Percentiles rank a stretch among this genome's conserved stretches.
Evolutionary conservation across 1,284 basidiomycete genomes (phyloP).

Genomic region (Retiboletus flavoniger): DNA sequence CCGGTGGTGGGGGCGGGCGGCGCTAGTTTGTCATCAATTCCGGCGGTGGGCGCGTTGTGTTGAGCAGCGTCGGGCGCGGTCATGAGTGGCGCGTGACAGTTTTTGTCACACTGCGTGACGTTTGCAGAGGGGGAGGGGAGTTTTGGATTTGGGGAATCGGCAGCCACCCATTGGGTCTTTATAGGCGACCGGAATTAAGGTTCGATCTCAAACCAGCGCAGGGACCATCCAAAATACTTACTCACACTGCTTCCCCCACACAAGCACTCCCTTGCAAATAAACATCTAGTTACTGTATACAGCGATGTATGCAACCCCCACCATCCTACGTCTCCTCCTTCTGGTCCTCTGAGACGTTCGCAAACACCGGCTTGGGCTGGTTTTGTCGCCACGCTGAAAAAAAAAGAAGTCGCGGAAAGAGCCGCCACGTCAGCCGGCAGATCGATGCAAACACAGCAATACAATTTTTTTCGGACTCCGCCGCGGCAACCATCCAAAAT

Average conservation of each 20-base stretch:
- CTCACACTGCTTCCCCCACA: slow-evolving; percentile 32
- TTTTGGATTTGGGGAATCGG: slow-evolving; percentile 71
- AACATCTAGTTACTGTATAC: slow-evolving; percentile 14
- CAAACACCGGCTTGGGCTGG: slow-evolving; percentile 79
- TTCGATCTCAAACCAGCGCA: slow-evolving; percentile 70
- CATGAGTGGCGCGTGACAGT: slow-evolving; percentile 54
- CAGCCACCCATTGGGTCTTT: slow-evolving; percentile 68
- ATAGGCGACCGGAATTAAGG: slow-evolving; percentile 75
- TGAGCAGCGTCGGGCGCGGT: slow-evolving; percentile 48
- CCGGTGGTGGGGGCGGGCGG: slow-evolving; percentile 33
- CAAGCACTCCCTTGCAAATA: slow-evolving; percentile 9
- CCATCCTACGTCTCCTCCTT: slow-evolving; percentile 55
- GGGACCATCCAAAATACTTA: slow-evolving; percentile 48
- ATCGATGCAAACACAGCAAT: slow-evolving; percentile 48
- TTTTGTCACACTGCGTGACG: slow-evolving; percentile 53
- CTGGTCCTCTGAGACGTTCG: slow-evolving; percentile 48
- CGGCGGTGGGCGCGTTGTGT: slow-evolving; percentile 31
- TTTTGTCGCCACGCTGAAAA: slow-evolving; percentile 77
- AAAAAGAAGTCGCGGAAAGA: slow-evolving; percentile 48
- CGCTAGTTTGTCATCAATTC: slow-evolving; percentile 32
- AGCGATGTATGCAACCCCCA: slow-evolving; percentile 28
- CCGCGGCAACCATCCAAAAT: slow-evolving; percentile 37
- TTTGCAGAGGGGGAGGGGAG: slow-evolving; percentile 48
- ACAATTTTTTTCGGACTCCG: slow-evolving; percentile 40
- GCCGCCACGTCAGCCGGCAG: slow-evolving; percentile 63